Conservation (phyloP, 805 yeast genomes). For the Candida coquimbonensis region DNA sequence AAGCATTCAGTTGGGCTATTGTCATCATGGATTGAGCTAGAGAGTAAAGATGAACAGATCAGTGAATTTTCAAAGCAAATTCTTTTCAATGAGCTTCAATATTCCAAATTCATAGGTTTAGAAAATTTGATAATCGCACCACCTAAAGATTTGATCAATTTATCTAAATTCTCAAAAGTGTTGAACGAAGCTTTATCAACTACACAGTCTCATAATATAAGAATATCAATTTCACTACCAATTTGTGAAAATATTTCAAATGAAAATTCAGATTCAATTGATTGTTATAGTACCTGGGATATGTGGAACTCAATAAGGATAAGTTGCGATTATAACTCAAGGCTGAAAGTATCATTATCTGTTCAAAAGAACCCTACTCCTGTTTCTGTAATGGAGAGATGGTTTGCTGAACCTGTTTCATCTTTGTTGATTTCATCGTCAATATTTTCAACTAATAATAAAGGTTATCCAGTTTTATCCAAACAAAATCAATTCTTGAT, state of each 20-base stretch:
- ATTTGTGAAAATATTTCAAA: slow-evolving; percentile 37
- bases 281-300: slow-evolving; percentile 61
- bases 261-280: slow-evolving; percentile 25
- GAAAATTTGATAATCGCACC: slow-evolving; percentile 53
- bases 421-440: slow-evolving; percentile 49
- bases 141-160: slow-evolving; percentile 48
- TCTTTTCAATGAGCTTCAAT: slow-evolving; percentile 47
- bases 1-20: slow-evolving; percentile 44
- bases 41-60: slow-evolving; percentile 40
- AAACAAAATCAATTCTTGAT: slow-evolving; percentile 47
- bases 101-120: slow-evolving; percentile 54
- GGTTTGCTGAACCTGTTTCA: slow-evolving; percentile 64
- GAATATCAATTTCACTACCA: slow-evolving; percentile 41
- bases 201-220: slow-evolving; percentile 21
- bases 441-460: slow-evolving; percentile 51
- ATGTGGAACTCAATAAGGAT: slow-evolving; percentile 63
- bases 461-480: slow-evolving; percentile 57
- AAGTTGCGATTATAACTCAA: slow-evolving; percentile 44
- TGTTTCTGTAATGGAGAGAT: slow-evolving; percentile 42
- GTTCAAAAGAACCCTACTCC: slow-evolving; percentile 59
- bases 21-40: slow-evolving; percentile 67
- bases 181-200: slow-evolving; percentile 28
- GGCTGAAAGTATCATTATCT: slow-evolving; percentile 66
- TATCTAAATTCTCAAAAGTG: slow-evolving; percentile 43
- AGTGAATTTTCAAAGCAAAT: slow-evolving; percentile 53